Conservation (phyloP, 345 rosid genomes). For the Hirschfeldia incana region DNA sequence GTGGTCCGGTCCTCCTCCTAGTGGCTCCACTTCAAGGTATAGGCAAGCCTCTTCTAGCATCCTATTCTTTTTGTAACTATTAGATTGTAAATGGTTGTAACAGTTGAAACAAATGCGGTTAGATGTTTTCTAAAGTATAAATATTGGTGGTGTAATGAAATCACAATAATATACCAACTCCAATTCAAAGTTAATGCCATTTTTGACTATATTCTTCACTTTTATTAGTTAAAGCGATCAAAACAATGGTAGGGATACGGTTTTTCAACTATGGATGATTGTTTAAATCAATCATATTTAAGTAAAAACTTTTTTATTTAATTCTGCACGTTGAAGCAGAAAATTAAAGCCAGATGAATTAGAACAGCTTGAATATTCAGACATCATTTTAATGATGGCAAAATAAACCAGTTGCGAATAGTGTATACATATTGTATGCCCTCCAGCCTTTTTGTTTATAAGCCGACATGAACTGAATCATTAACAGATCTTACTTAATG, state of each 20-base stretch:
- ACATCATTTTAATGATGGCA: conserved; percentile 8
- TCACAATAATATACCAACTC: neutral
- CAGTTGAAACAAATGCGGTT: conserved; percentile 18
- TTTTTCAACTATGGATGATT: neutral
- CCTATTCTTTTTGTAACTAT: neutral
- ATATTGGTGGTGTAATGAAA: conserved; percentile 12
- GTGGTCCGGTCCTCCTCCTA: conserved; percentile 17
- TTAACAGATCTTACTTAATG: neutral
- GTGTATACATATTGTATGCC: neutral
- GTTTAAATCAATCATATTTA: neutral
- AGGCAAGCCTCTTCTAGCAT: conserved; percentile 23
- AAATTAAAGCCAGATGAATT: neutral
- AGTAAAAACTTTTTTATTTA: neutral
- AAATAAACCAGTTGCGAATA: neutral
- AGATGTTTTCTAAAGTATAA: neutral
- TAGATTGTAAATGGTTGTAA: conserved; percentile 13
- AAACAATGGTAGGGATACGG: neutral
- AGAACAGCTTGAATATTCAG: conserved; percentile 1
- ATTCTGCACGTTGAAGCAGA: neutral
- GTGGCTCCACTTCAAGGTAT: conserved; percentile 24
- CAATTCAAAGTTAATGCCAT: neutral
- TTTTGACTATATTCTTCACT: neutral
- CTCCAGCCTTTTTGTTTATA: neutral
- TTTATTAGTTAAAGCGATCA: neutral
- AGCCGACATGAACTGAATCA: conserved; percentile 26